phyloP scores from a whole-genome alignment of 2,329 filamentous ascomycete genomes.

The Cadophora gregata region DNA sequence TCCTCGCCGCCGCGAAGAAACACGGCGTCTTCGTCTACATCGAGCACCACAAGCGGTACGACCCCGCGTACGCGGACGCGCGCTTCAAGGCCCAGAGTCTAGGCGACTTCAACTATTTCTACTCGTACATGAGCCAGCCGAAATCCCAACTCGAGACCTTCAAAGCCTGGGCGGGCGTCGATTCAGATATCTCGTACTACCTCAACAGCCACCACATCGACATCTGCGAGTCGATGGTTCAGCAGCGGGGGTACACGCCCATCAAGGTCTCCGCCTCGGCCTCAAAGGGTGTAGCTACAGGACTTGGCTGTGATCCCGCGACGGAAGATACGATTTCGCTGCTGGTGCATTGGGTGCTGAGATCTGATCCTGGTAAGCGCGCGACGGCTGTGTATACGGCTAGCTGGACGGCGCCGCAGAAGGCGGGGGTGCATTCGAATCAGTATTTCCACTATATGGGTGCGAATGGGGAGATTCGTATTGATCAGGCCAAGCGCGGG shows the following conservation, averaged over 20 bases:
- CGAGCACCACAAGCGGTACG: slow-evolving; percentile 96
- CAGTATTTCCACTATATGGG: slow-evolving; percentile 98
- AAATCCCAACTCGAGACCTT: slow-evolving; percentile 43
- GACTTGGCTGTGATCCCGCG: slow-evolving; percentile 76
- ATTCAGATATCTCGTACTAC: slow-evolving; percentile 95
- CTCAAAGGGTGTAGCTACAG: slow-evolving; percentile 78
- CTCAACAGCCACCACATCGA: slow-evolving; percentile 95
- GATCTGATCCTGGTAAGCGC: slow-evolving; percentile 68
- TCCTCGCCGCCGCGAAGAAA: slow-evolving; percentile 74
- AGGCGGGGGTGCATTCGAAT: slow-evolving; percentile 93
- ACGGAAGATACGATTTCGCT: slow-evolving; percentile 96
- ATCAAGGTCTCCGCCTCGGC: slow-evolving; percentile 79
- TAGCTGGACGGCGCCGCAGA: slow-evolving; percentile 92
- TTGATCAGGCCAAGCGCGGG: slow-evolving; percentile 92
- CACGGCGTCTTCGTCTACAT: slow-evolving; percentile 88
- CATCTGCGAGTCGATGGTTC: slow-evolving; percentile 90
- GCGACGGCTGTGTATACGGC: slow-evolving; percentile 93
- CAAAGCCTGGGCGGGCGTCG: slow-evolving; percentile 68
- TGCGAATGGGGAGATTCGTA: slow-evolving; percentile 80
- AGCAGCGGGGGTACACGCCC: slow-evolving; percentile 72
- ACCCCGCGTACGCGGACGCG: slow-evolving; percentile 91
- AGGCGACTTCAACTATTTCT: slow-evolving; percentile 98
- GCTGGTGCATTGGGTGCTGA: slow-evolving; percentile 86
- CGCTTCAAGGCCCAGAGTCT: slow-evolving; percentile 75
- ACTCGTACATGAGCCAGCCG: slow-evolving; percentile 68